These are phyloP conservation scores for Moesziomyces sp. DNA, from an alignment of 1,284 basidiomycete genomes.

Conservation along the genomic window DNA sequence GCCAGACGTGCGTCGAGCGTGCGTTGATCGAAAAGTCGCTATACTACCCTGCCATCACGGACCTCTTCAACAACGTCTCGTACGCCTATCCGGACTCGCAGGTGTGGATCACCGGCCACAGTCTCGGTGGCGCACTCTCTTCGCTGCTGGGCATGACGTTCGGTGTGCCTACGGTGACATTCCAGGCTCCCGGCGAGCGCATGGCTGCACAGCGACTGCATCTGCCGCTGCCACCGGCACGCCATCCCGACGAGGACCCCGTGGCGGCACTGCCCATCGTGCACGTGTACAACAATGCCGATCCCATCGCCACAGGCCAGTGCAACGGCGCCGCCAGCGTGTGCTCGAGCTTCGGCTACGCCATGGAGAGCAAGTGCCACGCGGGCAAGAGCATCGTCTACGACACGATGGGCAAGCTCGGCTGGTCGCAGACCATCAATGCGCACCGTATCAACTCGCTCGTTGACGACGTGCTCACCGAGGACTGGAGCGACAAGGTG, in stretches of 20 bases:
- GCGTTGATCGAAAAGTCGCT: constrained; percentile 84
- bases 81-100: constrained; percentile 91
- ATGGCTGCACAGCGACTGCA: constrained; percentile 87
- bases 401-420: constrained; percentile 84
- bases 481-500: constrained; percentile 77
- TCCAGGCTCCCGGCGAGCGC: constrained; percentile 90
- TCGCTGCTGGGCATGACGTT: constrained; percentile 90
- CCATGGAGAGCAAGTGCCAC: constrained; percentile 74
- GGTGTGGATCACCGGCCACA: constrained; percentile 94
- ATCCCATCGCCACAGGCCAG: constrained; percentile 73
- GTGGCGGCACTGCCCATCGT: constrained; percentile 69
- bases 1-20: constrained; percentile 82
- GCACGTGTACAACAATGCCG: constrained; percentile 83
- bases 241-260: constrained; percentile 49
- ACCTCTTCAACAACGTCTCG: constrained; percentile 73
- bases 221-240: constrained; percentile 75
- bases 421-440: constrained; percentile 83
- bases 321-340: constrained; percentile 59
- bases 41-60: constrained; percentile 90
- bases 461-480: constrained; percentile 77
- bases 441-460: constrained; percentile 82
- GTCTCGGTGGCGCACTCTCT: constrained; percentile 85
- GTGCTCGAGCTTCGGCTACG: constrained; percentile 65
- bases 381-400: constrained; percentile 85
- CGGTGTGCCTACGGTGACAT: constrained; percentile 87